These are phyloP conservation scores for Colletotrichum karsti DNA, from an alignment of 2,329 filamentous ascomycete species.

Conservation along the genomic window DNA sequence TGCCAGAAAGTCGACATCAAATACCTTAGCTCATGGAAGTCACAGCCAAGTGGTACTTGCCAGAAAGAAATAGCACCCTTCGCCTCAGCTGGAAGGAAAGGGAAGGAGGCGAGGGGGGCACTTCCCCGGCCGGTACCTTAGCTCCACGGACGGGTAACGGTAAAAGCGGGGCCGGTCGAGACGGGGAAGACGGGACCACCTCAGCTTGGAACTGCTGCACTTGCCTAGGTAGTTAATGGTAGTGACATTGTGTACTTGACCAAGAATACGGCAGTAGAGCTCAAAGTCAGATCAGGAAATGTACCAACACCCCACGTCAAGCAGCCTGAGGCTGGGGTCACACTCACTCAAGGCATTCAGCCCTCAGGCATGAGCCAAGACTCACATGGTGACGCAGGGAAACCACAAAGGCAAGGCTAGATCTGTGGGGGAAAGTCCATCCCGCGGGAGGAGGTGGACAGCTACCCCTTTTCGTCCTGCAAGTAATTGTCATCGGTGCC, in stretches of 20 bases:
- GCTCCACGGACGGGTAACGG: conserved; percentile 7
- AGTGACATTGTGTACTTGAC: no score
- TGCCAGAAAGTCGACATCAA: no score
- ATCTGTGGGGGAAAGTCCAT: not conserved
- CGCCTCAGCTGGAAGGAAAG: no score
- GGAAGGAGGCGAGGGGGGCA: not conserved
- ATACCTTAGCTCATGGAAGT: no score
- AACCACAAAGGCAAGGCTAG: not conserved
- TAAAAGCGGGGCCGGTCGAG: conserved; percentile 16
- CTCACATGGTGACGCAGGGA: not conserved
- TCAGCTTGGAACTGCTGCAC: no score
- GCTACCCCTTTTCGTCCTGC: not conserved
- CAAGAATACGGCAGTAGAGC: no score
- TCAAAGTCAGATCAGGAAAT: no score
- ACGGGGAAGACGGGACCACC: not conserved
- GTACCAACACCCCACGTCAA: no score
- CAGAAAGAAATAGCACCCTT: not conserved
- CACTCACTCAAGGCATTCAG: no score
- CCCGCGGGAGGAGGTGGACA: not conserved
- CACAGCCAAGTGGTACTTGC: not conserved
- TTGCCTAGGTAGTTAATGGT: no score
- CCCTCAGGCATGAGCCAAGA: no score
- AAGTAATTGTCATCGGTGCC: not conserved
- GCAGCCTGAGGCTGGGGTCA: no score
- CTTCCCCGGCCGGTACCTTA: not conserved